Base-by-base conservation (phyloP, 140 eudicot species). In the Stevia rebaudiana region DNA sequence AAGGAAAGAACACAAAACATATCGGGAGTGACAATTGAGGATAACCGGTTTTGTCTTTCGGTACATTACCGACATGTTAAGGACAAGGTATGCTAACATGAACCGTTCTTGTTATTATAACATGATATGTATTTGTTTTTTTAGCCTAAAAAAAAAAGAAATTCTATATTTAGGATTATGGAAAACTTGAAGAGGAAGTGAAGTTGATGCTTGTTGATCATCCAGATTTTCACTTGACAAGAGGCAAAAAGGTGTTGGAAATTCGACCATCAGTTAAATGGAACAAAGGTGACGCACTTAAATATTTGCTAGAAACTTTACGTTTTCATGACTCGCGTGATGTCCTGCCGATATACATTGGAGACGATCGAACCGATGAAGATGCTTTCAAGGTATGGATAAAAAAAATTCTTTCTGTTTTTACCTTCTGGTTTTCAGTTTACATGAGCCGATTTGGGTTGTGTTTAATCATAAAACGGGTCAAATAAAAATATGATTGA, bases 281-380 rank as follows among this genome's bases (percentile, higher is more conserved):
- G 98, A 87, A 92, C 89, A 92, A 92, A 67, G 98, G 98, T 6
- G 74, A 92, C 33, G 98, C 98, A 42, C 69, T 92, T 0, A 75
- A 63, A 18, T 92, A 88, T 68, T 62, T 92, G 53, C 74, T 92
- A 1, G 85, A 85, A 35, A 68, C 95, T 12, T 83, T 92, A 13
- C 96, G 94, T 0, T 80, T 83, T 63, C 72, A 80, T 13, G 54
- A 78, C 5, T 69, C 88, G 1, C 40, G 44, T 35, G 65, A 85
- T 62, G 95, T 88, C 68, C 70, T 83, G 61, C 96, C 96, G 0
- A 12, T 92, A 23, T 92, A 88, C 53, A 78, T 92, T 3, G 96
- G 98, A 7, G 98, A 92, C 51, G 98, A 92, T 67, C 75, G 39
- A 52, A 92, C 98, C 18, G 96, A 92, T 9, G 98, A 92, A 68